Percentiles rank a stretch among this genome's conserved stretches.
Conservation (phyloP, 2,329 filamentous ascomycete species). For the Alternaria postmessia region DNA sequence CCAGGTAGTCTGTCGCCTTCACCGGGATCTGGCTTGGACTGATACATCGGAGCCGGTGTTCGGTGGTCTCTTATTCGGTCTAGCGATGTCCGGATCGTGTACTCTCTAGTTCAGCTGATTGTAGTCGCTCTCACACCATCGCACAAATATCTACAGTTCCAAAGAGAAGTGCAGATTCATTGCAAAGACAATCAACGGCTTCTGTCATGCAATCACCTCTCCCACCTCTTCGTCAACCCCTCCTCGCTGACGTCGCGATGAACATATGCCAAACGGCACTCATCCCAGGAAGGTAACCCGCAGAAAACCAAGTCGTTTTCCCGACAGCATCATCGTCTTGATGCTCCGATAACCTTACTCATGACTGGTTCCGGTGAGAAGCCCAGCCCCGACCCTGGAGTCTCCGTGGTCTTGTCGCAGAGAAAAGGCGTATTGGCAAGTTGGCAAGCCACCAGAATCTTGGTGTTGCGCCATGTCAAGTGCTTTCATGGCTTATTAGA, state of each 20-base stretch:
- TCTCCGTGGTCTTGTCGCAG: conserved; percentile 29
- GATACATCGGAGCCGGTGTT: conserved; percentile 3
- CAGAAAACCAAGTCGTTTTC: conserved; percentile 20
- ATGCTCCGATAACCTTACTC: conserved; percentile 12
- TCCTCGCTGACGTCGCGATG: conserved; percentile 6
- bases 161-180: background rate
- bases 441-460: conserved; percentile 37
- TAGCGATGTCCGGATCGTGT: conserved; percentile 6
- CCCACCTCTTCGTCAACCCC: background rate
- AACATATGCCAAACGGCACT: background rate
- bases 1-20: background rate
- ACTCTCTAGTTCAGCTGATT: background rate
- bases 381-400: conserved; percentile 16
- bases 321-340: background rate
- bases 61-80: conserved; percentile 10
- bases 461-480: conserved; percentile 23
- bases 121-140: conserved; percentile 4
- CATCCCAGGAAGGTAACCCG: conserved; percentile 14
- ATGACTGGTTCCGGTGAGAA: conserved; percentile 20
- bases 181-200: background rate
- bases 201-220: background rate
- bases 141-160: background rate
- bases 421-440: conserved; percentile 32
- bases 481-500: conserved; percentile 16
- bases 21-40: conserved; percentile 7